Conservation (phyloP, 371 early-diverging fungal genomes). For the Mortierella sp. region DNA sequence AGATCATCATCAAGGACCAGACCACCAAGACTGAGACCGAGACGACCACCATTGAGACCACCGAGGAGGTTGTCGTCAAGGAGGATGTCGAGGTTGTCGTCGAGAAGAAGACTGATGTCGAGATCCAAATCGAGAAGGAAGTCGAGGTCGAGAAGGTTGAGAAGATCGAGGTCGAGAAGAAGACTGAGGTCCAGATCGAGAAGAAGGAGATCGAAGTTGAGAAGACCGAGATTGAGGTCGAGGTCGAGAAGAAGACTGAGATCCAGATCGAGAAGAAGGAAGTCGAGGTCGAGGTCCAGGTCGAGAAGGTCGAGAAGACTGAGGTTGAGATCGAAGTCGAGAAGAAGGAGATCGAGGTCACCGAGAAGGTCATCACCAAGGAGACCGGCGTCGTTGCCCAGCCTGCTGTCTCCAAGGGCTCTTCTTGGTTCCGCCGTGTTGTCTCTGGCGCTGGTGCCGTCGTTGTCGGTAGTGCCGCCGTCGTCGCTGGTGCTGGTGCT, state of each 20-base stretch:
- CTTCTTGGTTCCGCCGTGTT: slow-evolving; percentile 8
- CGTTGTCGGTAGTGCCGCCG: slow-evolving; percentile 6
- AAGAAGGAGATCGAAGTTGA: slow-evolving; percentile 1
- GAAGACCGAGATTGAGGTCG: not conserved
- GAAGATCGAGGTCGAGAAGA: not conserved
- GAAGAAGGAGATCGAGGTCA: slow-evolving; percentile 5
- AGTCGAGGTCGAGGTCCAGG: not conserved
- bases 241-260: not conserved
- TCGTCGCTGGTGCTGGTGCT: slow-evolving; percentile 22
- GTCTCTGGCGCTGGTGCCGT: slow-evolving; percentile 12
- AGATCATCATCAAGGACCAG: slow-evolving; percentile 2
- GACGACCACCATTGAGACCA: not conserved
- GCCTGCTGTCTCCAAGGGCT: slow-evolving; percentile 16
- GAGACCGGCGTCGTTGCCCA: slow-evolving; percentile 9
- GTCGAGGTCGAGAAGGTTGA: slow-evolving; percentile 1
- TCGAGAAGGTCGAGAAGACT: not conserved
- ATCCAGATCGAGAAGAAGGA: not conserved
- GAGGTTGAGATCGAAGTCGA: not conserved
- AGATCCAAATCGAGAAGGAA: not conserved
- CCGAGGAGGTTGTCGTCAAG: slow-evolving; percentile 3
- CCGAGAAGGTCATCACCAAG: slow-evolving; percentile 5
- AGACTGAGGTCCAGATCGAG: not conserved
- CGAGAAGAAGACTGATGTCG: not conserved
- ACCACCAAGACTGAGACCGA: not conserved
- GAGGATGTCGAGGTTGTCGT: not conserved